Base-by-base conservation (phyloP, 345 rosid species). In the Barbarea vulgaris region DNA sequence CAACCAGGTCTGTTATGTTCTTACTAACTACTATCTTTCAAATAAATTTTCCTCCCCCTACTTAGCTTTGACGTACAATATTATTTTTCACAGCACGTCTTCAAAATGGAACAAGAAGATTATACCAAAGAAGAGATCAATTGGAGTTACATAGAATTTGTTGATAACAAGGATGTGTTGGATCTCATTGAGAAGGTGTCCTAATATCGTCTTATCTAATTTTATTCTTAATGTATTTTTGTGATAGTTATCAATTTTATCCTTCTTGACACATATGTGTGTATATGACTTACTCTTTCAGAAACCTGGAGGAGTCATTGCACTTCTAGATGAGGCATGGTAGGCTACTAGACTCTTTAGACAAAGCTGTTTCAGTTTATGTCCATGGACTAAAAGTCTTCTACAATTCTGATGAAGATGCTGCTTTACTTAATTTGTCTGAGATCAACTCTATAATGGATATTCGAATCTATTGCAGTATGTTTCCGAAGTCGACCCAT, bases 141-240 rank as follows among this genome's bases (percentile, higher is more conserved):
- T 34, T 95, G 99, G 99, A 95, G 98, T 88, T 95, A 95, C 85
- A 95, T 95, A 81, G 99, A 95, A 78, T 95, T 95, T 79, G 99
- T 95, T 77, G 99, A 95, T 82, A 95, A 95, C 84, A 93, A 95
- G 84, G 99, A 95, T 85, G 97, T 95, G 56, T 80, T 95, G 84
- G 99, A 95, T 78, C 87, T 95, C 81, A 95, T 95, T 64, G 99
- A 95, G 77, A 95, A 90, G 98, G 99, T 88, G 17, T 69, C 72
- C 34, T 67, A n/a, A 37, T 64, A n/a, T 72, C 61, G 9, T n/a
- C 28, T 4, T 28, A 61, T 67, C 42, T 51, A 30, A 71, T 37
- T 41, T 5, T 10, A 24, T 31, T 31, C 44, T 33, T 11, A 51
- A 19, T 10, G 1, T 24, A 27, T 6, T 56, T 53, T 47, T 51